Evolutionary conservation across 768 basidiomycete species (phyloP).

Genomic region (Piloderma croceum): DNA sequence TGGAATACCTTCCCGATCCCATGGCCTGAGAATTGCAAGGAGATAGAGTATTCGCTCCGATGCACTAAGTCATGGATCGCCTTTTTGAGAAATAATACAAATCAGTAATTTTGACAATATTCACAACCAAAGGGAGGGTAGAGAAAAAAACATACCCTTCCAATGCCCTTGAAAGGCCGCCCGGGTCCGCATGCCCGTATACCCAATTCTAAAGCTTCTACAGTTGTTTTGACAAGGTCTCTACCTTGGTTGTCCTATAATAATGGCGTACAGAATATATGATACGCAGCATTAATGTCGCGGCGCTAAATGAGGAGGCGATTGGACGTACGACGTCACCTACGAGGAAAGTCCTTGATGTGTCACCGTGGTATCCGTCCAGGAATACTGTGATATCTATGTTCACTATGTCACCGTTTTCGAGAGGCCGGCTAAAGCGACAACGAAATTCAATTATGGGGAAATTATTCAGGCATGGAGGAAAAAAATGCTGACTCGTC

Average conservation of each 20-base stretch:
- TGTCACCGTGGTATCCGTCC: slow-evolving; percentile 87
- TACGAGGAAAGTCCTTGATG: slow-evolving; percentile 77
- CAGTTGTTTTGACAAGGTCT: slow-evolving; percentile 59
- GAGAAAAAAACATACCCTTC: no score
- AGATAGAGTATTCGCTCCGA: slow-evolving; percentile 50
- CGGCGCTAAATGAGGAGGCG: background rate
- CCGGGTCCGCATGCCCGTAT: slow-evolving; percentile 76
- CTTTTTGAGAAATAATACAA: no score
- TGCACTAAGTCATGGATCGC: slow-evolving; percentile 55
- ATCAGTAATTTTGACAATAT: no score
- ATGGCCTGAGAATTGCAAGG: slow-evolving; percentile 74
- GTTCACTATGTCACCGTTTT: slow-evolving; percentile 83
- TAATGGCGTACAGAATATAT: background rate
- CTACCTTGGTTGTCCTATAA: slow-evolving; percentile 62
- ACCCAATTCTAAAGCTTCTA: slow-evolving; percentile 60
- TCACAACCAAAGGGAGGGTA: no score
- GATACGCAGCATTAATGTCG: background rate
- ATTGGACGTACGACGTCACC: slow-evolving; percentile 59
- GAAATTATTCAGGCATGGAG: no score
- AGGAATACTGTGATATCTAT: slow-evolving; percentile 82
- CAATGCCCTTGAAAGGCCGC: slow-evolving; percentile 62
- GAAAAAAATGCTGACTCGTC: slow-evolving; percentile 86
- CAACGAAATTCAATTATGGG: no score
- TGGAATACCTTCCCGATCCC: slow-evolving; percentile 85
- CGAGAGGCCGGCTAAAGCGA: slow-evolving; percentile 53